Evolutionary conservation across 2,329 filamentous ascomycete species (phyloP).

Genomic region (Passalora sequoiae): DNA sequence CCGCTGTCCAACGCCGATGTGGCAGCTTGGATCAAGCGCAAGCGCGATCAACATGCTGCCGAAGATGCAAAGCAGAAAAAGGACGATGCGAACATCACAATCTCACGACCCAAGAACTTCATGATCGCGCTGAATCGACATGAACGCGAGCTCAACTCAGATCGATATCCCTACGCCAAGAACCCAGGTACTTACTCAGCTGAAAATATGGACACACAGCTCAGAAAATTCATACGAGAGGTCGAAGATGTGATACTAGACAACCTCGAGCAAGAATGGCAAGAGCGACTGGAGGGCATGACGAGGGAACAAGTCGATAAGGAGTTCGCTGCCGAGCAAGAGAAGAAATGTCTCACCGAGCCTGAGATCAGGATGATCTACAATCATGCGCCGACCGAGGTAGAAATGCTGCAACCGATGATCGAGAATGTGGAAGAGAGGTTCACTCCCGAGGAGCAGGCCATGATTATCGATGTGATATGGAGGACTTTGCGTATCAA

Average conservation of each 20-base stretch:
- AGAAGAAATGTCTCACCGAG: slow-evolving; percentile 32
- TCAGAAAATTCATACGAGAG: slow-evolving; percentile 23
- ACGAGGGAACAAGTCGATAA: slow-evolving; percentile 24
- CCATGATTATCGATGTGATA: slow-evolving; percentile 29
- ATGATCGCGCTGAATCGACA: slow-evolving; percentile 28
- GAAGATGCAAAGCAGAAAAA: slow-evolving; percentile 29
- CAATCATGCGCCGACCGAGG: slow-evolving; percentile 31
- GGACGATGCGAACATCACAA: slow-evolving; percentile 18
- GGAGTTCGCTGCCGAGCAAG: slow-evolving; percentile 28
- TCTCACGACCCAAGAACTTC: slow-evolving; percentile 30
- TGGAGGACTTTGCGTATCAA: slow-evolving; percentile 7
- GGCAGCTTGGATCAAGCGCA: slow-evolving; percentile 31
- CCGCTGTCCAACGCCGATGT: slow-evolving; percentile 35
- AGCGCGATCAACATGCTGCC: slow-evolving; percentile 28
- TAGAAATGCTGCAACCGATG: slow-evolving; percentile 34
- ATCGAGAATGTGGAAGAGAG: slow-evolving; percentile 34
- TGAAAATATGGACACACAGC: slow-evolving; percentile 20
- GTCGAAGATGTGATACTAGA: slow-evolving; percentile 24
- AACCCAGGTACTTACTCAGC: slow-evolving; percentile 29
- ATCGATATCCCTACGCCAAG: slow-evolving; percentile 28
- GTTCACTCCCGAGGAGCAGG: slow-evolving; percentile 32
- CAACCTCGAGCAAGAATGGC: slow-evolving; percentile 27
- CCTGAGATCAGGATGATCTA: slow-evolving; percentile 33
- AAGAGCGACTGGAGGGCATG: slow-evolving; percentile 20
- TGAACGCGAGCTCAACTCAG: slow-evolving; percentile 28